These are phyloP conservation scores for Brassica cretica DNA, from an alignment of 345 rosid species.

Conservation along the genomic window DNA sequence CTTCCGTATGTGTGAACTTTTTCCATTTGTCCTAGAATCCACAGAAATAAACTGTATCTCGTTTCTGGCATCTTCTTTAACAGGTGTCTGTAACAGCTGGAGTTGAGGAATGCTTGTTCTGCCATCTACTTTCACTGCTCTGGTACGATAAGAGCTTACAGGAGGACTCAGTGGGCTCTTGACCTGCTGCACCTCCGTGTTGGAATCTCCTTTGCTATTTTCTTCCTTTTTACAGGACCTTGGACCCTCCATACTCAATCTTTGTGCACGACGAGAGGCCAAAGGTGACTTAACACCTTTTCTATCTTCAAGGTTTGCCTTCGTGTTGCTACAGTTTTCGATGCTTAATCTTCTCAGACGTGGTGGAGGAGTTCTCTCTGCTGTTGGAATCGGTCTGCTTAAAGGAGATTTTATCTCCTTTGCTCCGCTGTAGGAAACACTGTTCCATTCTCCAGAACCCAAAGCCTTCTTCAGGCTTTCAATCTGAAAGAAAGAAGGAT, in stretches of 20 bases:
- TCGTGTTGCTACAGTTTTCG: constrained; percentile 47
- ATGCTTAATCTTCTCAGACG: constrained; percentile 57
- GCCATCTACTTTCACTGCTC: constrained; percentile 43
- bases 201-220: constrained; percentile 34
- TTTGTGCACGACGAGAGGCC: constrained; percentile 46
- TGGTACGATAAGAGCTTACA: constrained; percentile 46
- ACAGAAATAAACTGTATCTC: constrained; percentile 50
- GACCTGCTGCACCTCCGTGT: constrained; percentile 33
- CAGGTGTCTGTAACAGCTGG: constrained; percentile 66
- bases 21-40: constrained; percentile 54
- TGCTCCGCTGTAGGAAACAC: constrained; percentile 33
- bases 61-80: constrained; percentile 41
- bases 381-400: constrained; percentile 33
- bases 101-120: constrained; percentile 53
- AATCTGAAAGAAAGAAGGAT: constrained; percentile 58
- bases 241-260: constrained; percentile 72
- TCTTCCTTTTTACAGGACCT: constrained; percentile 44
- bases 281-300: constrained; percentile 57
- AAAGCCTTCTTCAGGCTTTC: constrained; percentile 81
- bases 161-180: constrained; percentile 69
- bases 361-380: constrained; percentile 75
- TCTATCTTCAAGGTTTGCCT: constrained; percentile 49
- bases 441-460: constrained; percentile 54
- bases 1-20: constrained; percentile 76
- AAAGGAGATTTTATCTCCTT: constrained; percentile 52